Evolutionary conservation across 1,284 basidiomycete species (phyloP), one percentile per base, ranked within the genome.

Genomic region (Puccinia novopanici): DNA sequence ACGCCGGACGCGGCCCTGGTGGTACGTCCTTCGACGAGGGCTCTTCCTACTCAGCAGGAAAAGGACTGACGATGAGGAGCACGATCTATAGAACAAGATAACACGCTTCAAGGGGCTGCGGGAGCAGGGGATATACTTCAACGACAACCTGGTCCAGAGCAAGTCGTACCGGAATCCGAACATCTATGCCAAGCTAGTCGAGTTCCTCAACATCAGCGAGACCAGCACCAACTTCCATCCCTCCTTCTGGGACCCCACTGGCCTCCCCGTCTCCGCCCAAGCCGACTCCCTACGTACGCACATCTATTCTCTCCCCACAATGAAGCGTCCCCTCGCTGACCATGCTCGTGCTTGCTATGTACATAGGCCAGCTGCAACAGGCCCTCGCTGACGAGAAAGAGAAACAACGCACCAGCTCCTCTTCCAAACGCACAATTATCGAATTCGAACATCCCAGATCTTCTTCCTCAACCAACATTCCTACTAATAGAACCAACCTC

Each of bases 111-210:
- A 96, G 94, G 85, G 87, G 85, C 70, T 85, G 55, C 85, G 91
- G 82, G 88, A 90, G 79, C 90, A 92, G n/a, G 87, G 87, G 0
- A 91, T 91, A 82, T 95, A 97, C 85, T 98, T 97, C 87, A 98
- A 98, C 85, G 93, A 94, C 85, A 92, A 92, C 0, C 89, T 99
- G 50, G 92, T 95, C 90, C 89, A 90, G 10, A 94, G 92, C 82
- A 91, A 93, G 37, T 90, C 93, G 0, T 98, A 98, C 86, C 91
- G 93, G 40, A 98, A 99, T 84, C 96, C 96, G 0, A 93, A 97
- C 85, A 90, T 98, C 17, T 96, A 96, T 85, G 88, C 92, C 3
- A 93, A 95, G 83, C 90, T 99, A 0, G 95, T 98, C 81, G 91
- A 94, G 84, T 93, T 95, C 86, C 81, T 96, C 13, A 91, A 92